Base-by-base conservation (phyloP, 768 basidiomycete genomes). In the Cyclocybe aegerita region DNA sequence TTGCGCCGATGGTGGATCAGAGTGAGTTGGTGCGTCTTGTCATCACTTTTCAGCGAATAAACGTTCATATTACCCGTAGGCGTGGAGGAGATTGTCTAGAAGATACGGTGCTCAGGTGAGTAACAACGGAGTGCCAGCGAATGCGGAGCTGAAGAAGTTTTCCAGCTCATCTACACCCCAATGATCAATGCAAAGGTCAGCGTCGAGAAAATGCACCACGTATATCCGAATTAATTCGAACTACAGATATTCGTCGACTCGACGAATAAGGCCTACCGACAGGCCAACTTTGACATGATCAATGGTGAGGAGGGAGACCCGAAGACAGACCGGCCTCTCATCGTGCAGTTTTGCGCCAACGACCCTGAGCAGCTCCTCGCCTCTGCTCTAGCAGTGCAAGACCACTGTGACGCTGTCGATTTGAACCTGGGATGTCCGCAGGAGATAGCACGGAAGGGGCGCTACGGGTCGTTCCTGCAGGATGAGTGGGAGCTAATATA, bases 1-100 rank as follows among this genome's bases (percentile, higher is more conserved):
- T 98, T 12, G 96, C 93, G 7, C 97, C 97, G 12, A 99, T 99
- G 97, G 97, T 98, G 0, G 97, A 98, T 67, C 93, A 97, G 72
- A 92, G 89, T 62, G 96, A 98, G 68, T 77, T 98, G 66, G 95
- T 97, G 60, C 60, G 88, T 79, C 46, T 33, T 11, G 17, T 16
- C 46, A 17, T 44, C 38, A 33, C 9, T 32, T 34, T 44, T 32
- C 48, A 8, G 46, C 41, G 12, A 43, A 42, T 52, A 11, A 50
- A 36, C 14, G 11, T 55, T 55, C 34, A 55, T 45, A 8, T 3
- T 10, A 15, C 10, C 6, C 29, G 17, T 61, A 98, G 95, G 90
- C 96, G 5, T 98, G 92, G 90, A 81, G 96, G 54, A 80, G 81
- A 50, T 72, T 98, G 17, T 89, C 90, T 6, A 77, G 94, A 50